Evolutionary conservation across 495 filamentous ascomycete genomes (phyloP).

Genomic region (Penicillium pancosmium): DNA sequence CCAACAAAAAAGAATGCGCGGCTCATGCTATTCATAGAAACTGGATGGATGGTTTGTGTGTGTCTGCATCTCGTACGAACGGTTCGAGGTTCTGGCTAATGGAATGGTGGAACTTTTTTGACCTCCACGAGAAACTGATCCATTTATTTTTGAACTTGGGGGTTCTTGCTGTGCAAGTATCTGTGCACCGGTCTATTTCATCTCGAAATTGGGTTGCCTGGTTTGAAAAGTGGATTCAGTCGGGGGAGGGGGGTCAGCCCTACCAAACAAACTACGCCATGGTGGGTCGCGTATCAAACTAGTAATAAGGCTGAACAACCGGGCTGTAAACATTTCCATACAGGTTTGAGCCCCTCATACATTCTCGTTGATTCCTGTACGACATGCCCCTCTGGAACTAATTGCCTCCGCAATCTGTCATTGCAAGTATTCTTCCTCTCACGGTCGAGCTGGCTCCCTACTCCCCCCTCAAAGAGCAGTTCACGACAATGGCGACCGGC

Average conservation of each 20-base stretch:
- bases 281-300: slow-evolving; percentile 8
- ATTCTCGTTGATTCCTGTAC: neutral
- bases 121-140: neutral
- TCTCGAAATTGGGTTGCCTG: slow-evolving; percentile 7
- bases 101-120: neutral
- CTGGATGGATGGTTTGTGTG: neutral
- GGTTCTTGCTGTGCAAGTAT: neutral
- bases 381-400: neutral
- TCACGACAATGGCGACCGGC: slow-evolving; percentile 4
- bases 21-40: neutral
- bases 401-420: neutral
- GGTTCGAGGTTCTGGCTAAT: no score
- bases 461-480: neutral
- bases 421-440: neutral
- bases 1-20: neutral
- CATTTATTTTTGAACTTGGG: neutral
- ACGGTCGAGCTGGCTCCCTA: slow-evolving; percentile 1
- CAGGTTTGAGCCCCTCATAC: neutral
- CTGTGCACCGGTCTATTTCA: neutral
- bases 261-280: slow-evolving; percentile 11
- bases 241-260: slow-evolving; percentile 17
- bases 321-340: neutral
- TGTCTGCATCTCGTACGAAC: no score
- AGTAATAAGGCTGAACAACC: slow-evolving; percentile 21
- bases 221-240: slow-evolving; percentile 4